phyloP scores from a whole-genome alignment of 2,329 filamentous ascomycete genomes.

The Sclerotinia spermophila region DNA sequence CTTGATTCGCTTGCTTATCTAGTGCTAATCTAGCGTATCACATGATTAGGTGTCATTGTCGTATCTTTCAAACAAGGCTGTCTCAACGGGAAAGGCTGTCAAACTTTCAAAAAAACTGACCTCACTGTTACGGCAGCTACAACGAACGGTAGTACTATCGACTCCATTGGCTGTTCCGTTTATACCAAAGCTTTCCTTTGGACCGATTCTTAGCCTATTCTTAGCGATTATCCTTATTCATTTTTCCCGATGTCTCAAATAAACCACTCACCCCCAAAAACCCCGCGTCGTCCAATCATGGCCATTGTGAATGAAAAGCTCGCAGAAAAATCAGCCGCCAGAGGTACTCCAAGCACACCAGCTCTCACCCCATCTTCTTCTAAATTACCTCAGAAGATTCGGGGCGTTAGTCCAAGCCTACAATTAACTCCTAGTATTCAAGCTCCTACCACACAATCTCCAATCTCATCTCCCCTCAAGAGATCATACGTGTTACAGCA shows the following conservation, averaged over 20 bases:
- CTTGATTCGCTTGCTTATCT: conserved; percentile 16
- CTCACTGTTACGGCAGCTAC: conserved; percentile 12
- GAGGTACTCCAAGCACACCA: background rate
- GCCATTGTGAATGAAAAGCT: conserved; percentile 20
- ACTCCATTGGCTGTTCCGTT: background rate
- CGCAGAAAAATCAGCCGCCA: conserved; percentile 16
- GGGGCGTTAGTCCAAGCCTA: conserved; percentile 3
- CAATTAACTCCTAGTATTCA: conserved; percentile 4
- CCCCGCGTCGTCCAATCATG: conserved; percentile 22
- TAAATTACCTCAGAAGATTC: conserved; percentile 16
- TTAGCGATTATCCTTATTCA: conserved; percentile 11
- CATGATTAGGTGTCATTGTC: conserved; percentile 6
- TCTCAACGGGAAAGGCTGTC: conserved; percentile 13
- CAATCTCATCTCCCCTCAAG: conserved; percentile 12
- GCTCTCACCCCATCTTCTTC: conserved; percentile 14
- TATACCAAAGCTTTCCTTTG: background rate
- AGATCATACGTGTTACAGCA: conserved; percentile 6
- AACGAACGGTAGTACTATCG: conserved; percentile 20
- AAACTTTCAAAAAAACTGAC: background rate
- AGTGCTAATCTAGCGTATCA: background rate
- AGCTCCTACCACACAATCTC: conserved; percentile 9
- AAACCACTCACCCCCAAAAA: conserved; percentile 20
- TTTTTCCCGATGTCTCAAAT: conserved; percentile 23
- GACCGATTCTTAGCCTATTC: background rate
- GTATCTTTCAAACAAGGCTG: conserved; percentile 15